Evolutionary conservation across 306 rosid genomes (phyloP).

Genomic region (Prunus fruticosa): DNA sequence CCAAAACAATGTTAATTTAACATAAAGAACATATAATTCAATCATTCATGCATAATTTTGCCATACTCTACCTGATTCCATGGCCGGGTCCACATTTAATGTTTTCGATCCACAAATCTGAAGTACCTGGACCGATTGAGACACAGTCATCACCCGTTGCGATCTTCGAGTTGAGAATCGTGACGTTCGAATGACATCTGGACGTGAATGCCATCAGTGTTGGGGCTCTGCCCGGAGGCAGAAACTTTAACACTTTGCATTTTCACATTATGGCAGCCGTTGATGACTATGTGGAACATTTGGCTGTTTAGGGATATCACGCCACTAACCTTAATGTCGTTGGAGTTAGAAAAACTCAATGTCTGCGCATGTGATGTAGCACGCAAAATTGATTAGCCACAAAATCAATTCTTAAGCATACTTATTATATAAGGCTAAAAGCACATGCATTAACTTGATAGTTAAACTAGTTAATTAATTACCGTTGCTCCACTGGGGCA

Average conservation of each 20-base stretch:
- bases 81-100: conserved; percentile 36
- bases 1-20: no score
- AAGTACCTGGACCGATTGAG: conserved; percentile 35
- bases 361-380: conserved; percentile 16
- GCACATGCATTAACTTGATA: no score
- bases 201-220: conserved; percentile 40
- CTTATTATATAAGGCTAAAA: no score
- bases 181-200: conserved; percentile 18
- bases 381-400: no score
- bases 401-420: no score
- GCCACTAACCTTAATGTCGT: conserved; percentile 11
- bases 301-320: conserved; percentile 28
- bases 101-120: conserved; percentile 25
- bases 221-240: conserved; percentile 29
- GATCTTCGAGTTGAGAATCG: conserved; percentile 22
- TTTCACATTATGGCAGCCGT: conserved; percentile 26
- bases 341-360: conserved; percentile 22
- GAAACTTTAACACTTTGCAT: conserved; percentile 17
- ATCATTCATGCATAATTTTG: no score
- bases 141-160: conserved; percentile 32
- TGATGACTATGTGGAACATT: conserved; percentile 31
- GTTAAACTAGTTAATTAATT: not conserved
- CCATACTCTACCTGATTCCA: conserved; percentile 19
- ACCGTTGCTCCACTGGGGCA: conserved; percentile 53
- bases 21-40: no score